Evolutionary conservation across 2,329 filamentous ascomycete species (phyloP).

Genomic region (Orbilia javanica): DNA sequence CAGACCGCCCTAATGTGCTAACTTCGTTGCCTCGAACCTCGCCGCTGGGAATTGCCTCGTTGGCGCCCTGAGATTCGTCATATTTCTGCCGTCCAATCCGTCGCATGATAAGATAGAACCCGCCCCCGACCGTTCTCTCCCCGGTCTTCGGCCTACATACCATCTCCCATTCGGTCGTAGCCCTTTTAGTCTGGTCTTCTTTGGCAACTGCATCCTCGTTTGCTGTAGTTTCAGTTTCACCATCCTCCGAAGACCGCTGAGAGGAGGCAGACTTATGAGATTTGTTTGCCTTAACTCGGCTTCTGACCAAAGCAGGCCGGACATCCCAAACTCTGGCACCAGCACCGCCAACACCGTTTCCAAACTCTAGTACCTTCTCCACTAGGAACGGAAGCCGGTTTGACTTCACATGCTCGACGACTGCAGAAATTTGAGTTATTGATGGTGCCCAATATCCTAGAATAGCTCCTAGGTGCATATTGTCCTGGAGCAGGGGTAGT

Average conservation of each 20-base stretch:
- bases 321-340: conserved; percentile 75
- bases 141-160: conserved; percentile 62
- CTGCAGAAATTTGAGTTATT: conserved; percentile 41
- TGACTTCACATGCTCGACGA: conserved; percentile 21
- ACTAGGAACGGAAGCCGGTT: conserved; percentile 64
- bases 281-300: conserved; percentile 57
- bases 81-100: conserved; percentile 31
- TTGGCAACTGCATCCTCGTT: conserved; percentile 15
- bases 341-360: conserved; percentile 68
- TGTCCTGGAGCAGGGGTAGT: conserved; percentile 16
- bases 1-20: neutral
- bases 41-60: conserved; percentile 7
- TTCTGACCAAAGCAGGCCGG: conserved; percentile 68
- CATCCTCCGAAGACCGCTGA: conserved; percentile 6
- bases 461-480: conserved; percentile 38
- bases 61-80: conserved; percentile 6
- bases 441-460: conserved; percentile 54
- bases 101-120: conserved; percentile 61
- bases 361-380: conserved; percentile 74
- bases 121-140: conserved; percentile 60
- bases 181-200: neutral
- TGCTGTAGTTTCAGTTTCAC: conserved; percentile 26
- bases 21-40: neutral
- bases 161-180: conserved; percentile 50
- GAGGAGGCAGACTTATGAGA: conserved; percentile 7